A percentile compares a stretch with the other conserved stretches of the same genome.
Conservation (phyloP, 768 basidiomycete genomes). For the Mycena pura region DNA sequence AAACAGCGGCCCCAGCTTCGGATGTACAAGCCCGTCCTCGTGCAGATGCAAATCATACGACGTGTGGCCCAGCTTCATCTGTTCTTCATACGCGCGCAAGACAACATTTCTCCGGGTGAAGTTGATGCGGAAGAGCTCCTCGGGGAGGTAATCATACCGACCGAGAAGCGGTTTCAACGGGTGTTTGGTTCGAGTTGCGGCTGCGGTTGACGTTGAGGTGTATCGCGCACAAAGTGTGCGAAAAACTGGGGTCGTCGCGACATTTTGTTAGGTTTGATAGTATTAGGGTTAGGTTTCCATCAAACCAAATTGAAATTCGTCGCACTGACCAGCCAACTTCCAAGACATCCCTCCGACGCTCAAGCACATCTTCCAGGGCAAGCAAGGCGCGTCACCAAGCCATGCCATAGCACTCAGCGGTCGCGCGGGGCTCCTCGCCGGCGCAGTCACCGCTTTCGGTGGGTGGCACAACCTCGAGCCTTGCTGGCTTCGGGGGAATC, state of each 20-base stretch:
- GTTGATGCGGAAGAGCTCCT: slow-evolving; percentile 4
- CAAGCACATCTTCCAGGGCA: slow-evolving; percentile 33
- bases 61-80: not conserved
- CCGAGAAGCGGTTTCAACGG: slow-evolving; percentile 1
- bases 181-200: not conserved
- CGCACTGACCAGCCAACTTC: no score
- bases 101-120: not conserved
- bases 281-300: not conserved
- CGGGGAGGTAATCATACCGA: not conserved
- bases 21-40: not conserved
- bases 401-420: slow-evolving; percentile 60
- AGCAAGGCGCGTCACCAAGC: slow-evolving; percentile 34
- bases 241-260: not conserved
- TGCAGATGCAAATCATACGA: slow-evolving; percentile 2
- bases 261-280: not conserved
- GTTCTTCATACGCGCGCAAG: not conserved
- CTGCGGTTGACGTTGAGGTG: not conserved
- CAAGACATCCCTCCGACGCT: slow-evolving; percentile 43
- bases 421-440: slow-evolving; percentile 60
- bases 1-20: not conserved
- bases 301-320: no score
- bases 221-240: not conserved
- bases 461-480: slow-evolving; percentile 51
- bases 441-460: slow-evolving; percentile 52
- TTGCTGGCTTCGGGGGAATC: slow-evolving; percentile 53